Base-by-base conservation (phyloP, 2,329 filamentous ascomycete species). In the Madurella fahalii region DNA sequence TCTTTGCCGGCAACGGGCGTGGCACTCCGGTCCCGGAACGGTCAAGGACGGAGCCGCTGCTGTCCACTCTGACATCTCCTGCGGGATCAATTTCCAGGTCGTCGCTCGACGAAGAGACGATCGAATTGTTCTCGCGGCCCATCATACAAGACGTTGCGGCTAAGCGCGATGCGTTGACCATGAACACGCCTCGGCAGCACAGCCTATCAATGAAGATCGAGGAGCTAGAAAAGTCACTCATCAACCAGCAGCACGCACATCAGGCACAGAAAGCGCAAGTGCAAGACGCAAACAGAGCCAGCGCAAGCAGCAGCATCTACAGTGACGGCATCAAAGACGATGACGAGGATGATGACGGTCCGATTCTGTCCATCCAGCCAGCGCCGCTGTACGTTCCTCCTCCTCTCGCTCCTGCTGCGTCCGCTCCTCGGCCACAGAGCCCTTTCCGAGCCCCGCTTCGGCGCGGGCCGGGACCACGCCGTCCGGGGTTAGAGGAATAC, bases 171-270 rank as follows among this genome's bases (percentile, higher is more conserved):
- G 80, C 77, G 1, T 61, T 79, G 13, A 75, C 75, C 0, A 73
- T 78, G 17, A 71, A 72, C 57, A 70, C 72, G 0, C 71, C 76
- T 2, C 70, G 74, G 17, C 71, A 75, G 37, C 70, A 71, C 44
- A 82, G 79, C 60, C 69, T 81, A 51, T 73, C 74, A 4, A 76
- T 77, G 68, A 74, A 74, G 53, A 69, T 80, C 12, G 75, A 79
- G 34, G 68, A 71, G 50, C 53, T 72, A 7, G 69, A 72, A 43
- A 66, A 67, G 57, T 61, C 65, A 4, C 66, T 70, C 40, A 49
- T 70, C 39, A 61, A 59, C 15, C 65, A 65, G 8, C 67, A 68
- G 56, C 53, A 58, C n/a, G 45, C 54, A 16, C 53, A 62, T 50
- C 45, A 55, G 8, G 20, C 53, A 4, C 43, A 50, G 9, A 50